Percentiles rank a stretch among this genome's conserved stretches.
phyloP scores from a whole-genome alignment of 768 basidiomycete species.

The Agrocybe pediades region DNA sequence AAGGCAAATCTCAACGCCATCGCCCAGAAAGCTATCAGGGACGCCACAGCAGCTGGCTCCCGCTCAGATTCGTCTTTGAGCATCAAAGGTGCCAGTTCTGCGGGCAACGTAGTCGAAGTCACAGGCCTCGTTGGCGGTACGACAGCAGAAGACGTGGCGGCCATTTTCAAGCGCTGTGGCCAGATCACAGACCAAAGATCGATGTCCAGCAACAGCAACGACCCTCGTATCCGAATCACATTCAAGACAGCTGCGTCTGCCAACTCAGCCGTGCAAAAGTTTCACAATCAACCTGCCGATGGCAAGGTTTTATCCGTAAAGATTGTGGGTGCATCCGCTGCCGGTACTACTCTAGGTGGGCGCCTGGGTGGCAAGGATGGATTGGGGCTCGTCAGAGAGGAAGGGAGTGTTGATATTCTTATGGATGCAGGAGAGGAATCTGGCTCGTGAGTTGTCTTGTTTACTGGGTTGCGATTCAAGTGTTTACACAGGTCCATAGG shows the following conservation, averaged over 20 bases:
- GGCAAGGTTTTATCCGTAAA: slow-evolving; percentile 71
- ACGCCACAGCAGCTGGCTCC: slow-evolving; percentile 44
- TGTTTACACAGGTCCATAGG: slow-evolving; percentile 34
- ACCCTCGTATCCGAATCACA: slow-evolving; percentile 67
- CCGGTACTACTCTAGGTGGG: slow-evolving; percentile 54
- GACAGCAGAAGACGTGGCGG: slow-evolving; percentile 80
- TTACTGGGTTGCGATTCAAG: background rate
- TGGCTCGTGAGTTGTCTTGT: slow-evolving; percentile 55
- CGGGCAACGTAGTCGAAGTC: slow-evolving; percentile 75
- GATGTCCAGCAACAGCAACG: slow-evolving; percentile 33
- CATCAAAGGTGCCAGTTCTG: slow-evolving; percentile 69
- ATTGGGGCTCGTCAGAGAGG: slow-evolving; percentile 51
- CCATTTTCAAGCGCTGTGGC: slow-evolving; percentile 84
- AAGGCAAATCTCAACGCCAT: slow-evolving; percentile 53
- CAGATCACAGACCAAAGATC: slow-evolving; percentile 54
- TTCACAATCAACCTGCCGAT: slow-evolving; percentile 81
- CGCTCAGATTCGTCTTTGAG: slow-evolving; percentile 39
- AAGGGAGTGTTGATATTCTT: slow-evolving; percentile 60
- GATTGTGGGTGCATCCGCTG: slow-evolving; percentile 56
- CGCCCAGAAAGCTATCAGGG: slow-evolving; percentile 63
- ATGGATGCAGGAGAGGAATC: slow-evolving; percentile 49
- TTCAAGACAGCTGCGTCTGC: slow-evolving; percentile 70
- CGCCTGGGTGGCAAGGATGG: slow-evolving; percentile 58
- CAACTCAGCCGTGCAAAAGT: slow-evolving; percentile 67
- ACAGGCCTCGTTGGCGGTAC: slow-evolving; percentile 75